phyloP scores from a whole-genome alignment of 2,329 filamentous ascomycete genomes.

The Penicillium sp. region DNA sequence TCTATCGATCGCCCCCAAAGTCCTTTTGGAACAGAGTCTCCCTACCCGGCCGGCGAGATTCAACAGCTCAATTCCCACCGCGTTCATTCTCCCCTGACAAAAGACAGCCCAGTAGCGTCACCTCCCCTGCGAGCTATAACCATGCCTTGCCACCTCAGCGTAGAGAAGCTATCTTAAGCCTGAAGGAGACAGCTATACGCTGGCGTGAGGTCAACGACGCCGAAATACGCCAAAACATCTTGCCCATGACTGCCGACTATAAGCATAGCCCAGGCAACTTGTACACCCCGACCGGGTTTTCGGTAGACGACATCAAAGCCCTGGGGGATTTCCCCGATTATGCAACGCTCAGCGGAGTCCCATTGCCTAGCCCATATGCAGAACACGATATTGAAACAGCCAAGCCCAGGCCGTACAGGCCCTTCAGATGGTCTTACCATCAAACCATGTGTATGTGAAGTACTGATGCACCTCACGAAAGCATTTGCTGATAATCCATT shows the following conservation, averaged over 20 bases:
- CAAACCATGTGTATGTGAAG: slow-evolving; percentile 81
- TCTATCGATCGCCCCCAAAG: slow-evolving; percentile 41
- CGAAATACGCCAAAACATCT: slow-evolving; percentile 37
- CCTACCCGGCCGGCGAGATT: slow-evolving; percentile 47
- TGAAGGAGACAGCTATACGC: slow-evolving; percentile 25
- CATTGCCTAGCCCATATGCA: slow-evolving; percentile 65
- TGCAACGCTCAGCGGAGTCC: slow-evolving; percentile 72
- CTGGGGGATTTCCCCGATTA: slow-evolving; percentile 82
- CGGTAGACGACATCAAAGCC: slow-evolving; percentile 67
- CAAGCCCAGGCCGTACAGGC: slow-evolving; percentile 73
- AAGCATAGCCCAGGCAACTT: slow-evolving; percentile 40
- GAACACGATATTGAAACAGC: slow-evolving; percentile 72
- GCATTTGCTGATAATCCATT: neutral
- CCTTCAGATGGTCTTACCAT: slow-evolving; percentile 82
- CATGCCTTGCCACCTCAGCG: slow-evolving; percentile 58
- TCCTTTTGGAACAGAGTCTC: slow-evolving; percentile 46
- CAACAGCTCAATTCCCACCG: slow-evolving; percentile 57
- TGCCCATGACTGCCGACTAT: slow-evolving; percentile 51
- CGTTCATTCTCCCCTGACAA: slow-evolving; percentile 58
- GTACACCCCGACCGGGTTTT: slow-evolving; percentile 71
- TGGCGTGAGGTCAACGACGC: slow-evolving; percentile 36
- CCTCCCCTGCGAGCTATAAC: slow-evolving; percentile 45
- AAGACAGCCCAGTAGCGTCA: slow-evolving; percentile 37
- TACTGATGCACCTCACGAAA: neutral
- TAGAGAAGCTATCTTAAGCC: slow-evolving; percentile 49